Evolutionary conservation across 1,284 basidiomycete species (phyloP), one percentile per base, ranked within the genome.

Genomic region (Ustilago xerochloae): DNA sequence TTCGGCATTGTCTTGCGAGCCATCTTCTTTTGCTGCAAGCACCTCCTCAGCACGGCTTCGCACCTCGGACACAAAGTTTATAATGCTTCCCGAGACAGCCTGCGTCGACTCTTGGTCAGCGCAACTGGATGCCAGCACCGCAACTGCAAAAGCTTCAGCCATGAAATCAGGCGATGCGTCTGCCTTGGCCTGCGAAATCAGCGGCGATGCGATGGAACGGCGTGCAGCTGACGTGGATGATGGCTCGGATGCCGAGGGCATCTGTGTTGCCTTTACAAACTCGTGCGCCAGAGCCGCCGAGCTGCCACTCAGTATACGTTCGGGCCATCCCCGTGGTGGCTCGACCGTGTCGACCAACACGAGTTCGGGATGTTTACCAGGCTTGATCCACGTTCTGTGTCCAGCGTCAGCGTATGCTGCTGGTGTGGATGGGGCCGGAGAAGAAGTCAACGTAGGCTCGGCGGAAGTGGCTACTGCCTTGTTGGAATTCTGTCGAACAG

Each of bases 231-330:
- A 9, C 1, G 29, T 24, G 6, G 51, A 20, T 8, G 10, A 13
- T 13, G 38, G 45, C 15, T 51, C 59, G 26, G 41, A 41, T 12
- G 36, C 7, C 20, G 33, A 20, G 2, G 72, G 72, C 10, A 68
- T 28, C 43, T 84, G 82, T 5, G 80, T 80, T 0, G 66, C 79
- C 41, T 72, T 75, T 28, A 84, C 81, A 30, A 78, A 65, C 56
- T 84, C 82, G 64, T 84, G 75, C 13, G 78, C 81, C 29, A 84
- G 52, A 1, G 80, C 79, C 3, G 71, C 51, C 26, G 69, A 20
- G 13, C 65, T 73, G n/a, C 80, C 81, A 18, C 67, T 50, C 9
- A 65, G 57, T 29, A 84, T 73, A 18, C 79, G 75, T 28, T 73
- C 69, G 2, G 58, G 53, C 82, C 82, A 84, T 2, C 38, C 47